Evolutionary conservation across 2,329 filamentous ascomycete species (phyloP).

Genomic region (Botrytis cinerea): DNA sequence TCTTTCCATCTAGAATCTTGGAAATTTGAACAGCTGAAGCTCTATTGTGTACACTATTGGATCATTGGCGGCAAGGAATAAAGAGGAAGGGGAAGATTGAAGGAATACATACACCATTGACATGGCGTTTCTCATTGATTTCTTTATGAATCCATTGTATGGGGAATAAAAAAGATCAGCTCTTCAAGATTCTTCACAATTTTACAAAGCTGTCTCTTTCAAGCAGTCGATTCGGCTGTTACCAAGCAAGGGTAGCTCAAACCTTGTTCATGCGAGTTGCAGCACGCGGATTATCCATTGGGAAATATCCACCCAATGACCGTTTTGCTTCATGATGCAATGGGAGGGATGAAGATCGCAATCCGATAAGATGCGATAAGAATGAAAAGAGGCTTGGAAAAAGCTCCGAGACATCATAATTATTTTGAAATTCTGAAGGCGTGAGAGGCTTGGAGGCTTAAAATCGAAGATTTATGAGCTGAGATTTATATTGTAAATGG

Average conservation of each 20-base stretch:
- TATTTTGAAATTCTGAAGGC: neutral
- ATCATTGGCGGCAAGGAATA: neutral
- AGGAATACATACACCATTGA: neutral
- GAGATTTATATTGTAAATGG: neutral
- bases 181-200: neutral
- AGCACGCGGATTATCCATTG: neutral
- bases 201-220: neutral
- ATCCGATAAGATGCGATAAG: slow-evolving; percentile 19
- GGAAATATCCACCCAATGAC: slow-evolving; percentile 5
- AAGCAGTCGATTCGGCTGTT: neutral
- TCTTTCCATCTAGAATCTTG: neutral
- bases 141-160: neutral
- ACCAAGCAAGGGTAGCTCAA: neutral
- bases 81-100: neutral
- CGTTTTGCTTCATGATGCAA: slow-evolving; percentile 19
- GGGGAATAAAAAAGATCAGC: neutral
- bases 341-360: slow-evolving; percentile 15
- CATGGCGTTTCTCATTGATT: neutral
- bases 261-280: neutral
- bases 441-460: neutral
- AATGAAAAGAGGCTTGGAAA: slow-evolving; percentile 1
- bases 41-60: neutral
- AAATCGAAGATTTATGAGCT: neutral
- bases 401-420: neutral
- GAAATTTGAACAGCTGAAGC: neutral